These are phyloP conservation scores for Hansfordia pulvinata DNA, from an alignment of 2,329 filamentous ascomycete genomes.

Conservation along the genomic window DNA sequence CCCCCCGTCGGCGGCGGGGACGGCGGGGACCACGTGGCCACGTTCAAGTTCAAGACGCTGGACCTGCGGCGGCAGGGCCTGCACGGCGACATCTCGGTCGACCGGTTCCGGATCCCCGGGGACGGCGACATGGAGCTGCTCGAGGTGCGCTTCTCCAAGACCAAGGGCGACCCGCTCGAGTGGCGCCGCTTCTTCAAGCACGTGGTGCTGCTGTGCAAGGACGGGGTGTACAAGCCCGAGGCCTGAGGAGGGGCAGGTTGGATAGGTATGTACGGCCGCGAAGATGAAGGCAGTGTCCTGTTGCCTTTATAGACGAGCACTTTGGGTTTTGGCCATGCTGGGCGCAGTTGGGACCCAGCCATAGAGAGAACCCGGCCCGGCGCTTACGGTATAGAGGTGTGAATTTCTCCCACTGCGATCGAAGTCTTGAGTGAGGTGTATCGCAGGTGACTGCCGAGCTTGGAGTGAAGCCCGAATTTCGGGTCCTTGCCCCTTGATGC, in stretches of 20 bases:
- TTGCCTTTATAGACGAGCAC: too few relatives aligned
- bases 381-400: too few relatives aligned
- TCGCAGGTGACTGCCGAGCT: too few relatives aligned
- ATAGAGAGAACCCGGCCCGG: too few relatives aligned
- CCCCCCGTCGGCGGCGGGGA: constrained; percentile 24
- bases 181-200: constrained; percentile 97
- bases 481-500: too few relatives aligned
- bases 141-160: constrained; percentile 84
- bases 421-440: too few relatives aligned
- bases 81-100: constrained; percentile 62
- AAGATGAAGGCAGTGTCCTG: too few relatives aligned
- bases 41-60: constrained; percentile 60
- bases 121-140: constrained; percentile 46
- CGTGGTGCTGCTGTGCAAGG: constrained; percentile 75
- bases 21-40: constrained; percentile 43
- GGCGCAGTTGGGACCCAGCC: too few relatives aligned
- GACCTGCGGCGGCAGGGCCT: constrained; percentile 61
- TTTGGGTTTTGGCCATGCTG: too few relatives aligned
- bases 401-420: too few relatives aligned
- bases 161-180: constrained; percentile 90
- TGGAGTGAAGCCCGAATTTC: too few relatives aligned
- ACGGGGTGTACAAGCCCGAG: constrained; percentile 59
- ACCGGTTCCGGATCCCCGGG: constrained; percentile 44
- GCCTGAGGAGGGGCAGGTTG: constrained; percentile 6
- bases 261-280: too few relatives aligned